Percentiles rank a stretch among this genome's conserved stretches.
Conservation (phyloP, 768 basidiomycete genomes). For the Tricholoma terreum region DNA sequence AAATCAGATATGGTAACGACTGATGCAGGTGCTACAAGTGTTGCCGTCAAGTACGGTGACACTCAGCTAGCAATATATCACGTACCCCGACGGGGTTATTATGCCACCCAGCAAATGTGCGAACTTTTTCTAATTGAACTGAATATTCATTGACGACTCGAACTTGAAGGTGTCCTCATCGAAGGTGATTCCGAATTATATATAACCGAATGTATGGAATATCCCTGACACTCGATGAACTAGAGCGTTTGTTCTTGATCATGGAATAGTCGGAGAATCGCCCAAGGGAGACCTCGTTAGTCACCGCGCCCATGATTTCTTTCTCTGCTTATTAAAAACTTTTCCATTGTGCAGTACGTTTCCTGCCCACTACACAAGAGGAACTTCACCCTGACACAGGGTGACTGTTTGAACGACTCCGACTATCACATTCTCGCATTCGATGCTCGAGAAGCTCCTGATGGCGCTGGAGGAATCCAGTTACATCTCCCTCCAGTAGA, state of each 20-base stretch:
- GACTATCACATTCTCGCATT: slow-evolving; percentile 62
- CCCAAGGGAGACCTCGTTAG: slow-evolving; percentile 50
- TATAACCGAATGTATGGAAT: not conserved
- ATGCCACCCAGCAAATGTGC: slow-evolving; percentile 67
- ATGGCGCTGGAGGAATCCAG: slow-evolving; percentile 33
- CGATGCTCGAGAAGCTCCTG: slow-evolving; percentile 45
- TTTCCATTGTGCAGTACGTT: slow-evolving; percentile 17
- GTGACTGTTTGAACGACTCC: slow-evolving; percentile 56
- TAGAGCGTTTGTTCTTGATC: slow-evolving; percentile 65
- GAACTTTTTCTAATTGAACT: slow-evolving; percentile 31
- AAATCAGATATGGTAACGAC: slow-evolving; percentile 47
- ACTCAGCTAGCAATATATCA: slow-evolving; percentile 69
- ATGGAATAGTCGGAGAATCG: slow-evolving; percentile 68
- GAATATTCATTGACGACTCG: not conserved
- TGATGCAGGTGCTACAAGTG: slow-evolving; percentile 44
- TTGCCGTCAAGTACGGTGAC: slow-evolving; percentile 58
- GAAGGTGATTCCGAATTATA: not conserved
- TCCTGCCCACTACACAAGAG: slow-evolving; percentile 64
- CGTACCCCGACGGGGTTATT: slow-evolving; percentile 55
- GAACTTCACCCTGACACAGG: slow-evolving; percentile 55
- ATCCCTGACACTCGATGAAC: not conserved
- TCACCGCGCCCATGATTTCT: slow-evolving; percentile 8
- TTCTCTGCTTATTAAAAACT: not conserved
- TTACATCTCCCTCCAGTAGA: slow-evolving; percentile 51
- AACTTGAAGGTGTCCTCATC: not conserved